phyloP scores from a whole-genome alignment of 805 yeast species.

The Yarrowia sp. region DNA sequence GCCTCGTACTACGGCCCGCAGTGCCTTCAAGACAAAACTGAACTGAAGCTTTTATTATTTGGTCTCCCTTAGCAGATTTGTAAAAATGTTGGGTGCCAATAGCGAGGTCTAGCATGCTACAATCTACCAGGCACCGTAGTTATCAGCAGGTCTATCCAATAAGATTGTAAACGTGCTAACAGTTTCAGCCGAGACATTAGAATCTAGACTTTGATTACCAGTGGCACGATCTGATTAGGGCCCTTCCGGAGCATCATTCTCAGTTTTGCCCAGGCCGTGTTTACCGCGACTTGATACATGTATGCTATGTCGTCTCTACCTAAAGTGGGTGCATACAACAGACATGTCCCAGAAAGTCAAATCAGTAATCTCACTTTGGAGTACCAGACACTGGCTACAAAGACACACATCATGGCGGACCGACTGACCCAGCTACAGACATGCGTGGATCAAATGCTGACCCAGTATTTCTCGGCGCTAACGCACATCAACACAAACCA shows the following conservation, averaged over 20 bases:
- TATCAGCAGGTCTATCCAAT: background rate
- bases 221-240: no score
- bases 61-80: no score
- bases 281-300: background rate
- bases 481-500: slow-evolving; percentile 72
- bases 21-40: no score
- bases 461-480: slow-evolving; percentile 51
- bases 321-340: slow-evolving; percentile 7
- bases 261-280: background rate
- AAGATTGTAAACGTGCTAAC: slow-evolving; percentile 8
- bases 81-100: background rate
- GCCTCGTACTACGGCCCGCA: slow-evolving; percentile 1
- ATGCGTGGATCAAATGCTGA: slow-evolving; percentile 70
- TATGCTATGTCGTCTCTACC: background rate
- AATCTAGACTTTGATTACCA: background rate
- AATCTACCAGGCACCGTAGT: background rate
- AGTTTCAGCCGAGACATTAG: background rate
- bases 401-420: slow-evolving; percentile 67
- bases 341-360: slow-evolving; percentile 11
- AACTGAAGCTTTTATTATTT: background rate
- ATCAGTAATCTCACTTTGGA: slow-evolving; percentile 6
- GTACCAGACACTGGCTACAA: slow-evolving; percentile 1
- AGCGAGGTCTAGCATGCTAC: background rate
- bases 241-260: background rate
- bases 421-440: slow-evolving; percentile 88